Evolutionary conservation across 2,329 filamentous ascomycete genomes (phyloP), one percentile per base, ranked within the genome.

Genomic region (Dactylellina haptotyla): DNA sequence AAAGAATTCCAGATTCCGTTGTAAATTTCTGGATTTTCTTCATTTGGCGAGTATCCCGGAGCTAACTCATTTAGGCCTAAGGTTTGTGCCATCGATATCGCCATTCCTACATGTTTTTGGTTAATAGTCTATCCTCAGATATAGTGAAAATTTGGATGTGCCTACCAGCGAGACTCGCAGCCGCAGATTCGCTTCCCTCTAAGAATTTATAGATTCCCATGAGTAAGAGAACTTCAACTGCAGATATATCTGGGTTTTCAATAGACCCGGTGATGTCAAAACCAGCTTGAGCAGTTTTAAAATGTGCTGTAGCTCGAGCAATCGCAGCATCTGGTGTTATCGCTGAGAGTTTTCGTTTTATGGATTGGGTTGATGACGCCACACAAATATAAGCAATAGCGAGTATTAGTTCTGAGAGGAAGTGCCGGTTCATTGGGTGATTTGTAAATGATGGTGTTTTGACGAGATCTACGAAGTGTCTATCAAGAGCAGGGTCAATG

Each of bases 81-180:
- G 10, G 66, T 63, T 57, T 71, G 66, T 2, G 66, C 66, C 66
- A 71, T 71, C 5, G 66, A 71, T 28, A 71, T 71, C 28, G 66
- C 66, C 48, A 71, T 50, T 5, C 66, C 66, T 71, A 23, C 9
- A 10, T 12, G 1, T 25, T 1, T 32, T 16, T 51, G 43, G 53
- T n/a, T 53, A 20, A 2, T 6, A n/a, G n/a, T n/a, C n/a, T n/a
- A n/a, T n/a, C n/a, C n/a, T n/a, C n/a, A n/a, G n/a, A n/a, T n/a
- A n/a, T n/a, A n/a, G n/a, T n/a, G n/a, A 39, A 37, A 39, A 14
- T 23, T 23, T 23, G 39, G n/a, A n/a, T n/a, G 34, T 30, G 2
- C 50, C 34, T 71, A 71, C 66, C 66, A 16, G 41, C 46, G 45
- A 71, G 53, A 37, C 66, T 71, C 1, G 66, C 43, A 6, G 50